Percentiles rank a stretch among this genome's conserved stretches.
These are phyloP conservation scores for Onygena corvina DNA, from an alignment of 2,329 filamentous ascomycete species.

Conservation along the genomic window DNA sequence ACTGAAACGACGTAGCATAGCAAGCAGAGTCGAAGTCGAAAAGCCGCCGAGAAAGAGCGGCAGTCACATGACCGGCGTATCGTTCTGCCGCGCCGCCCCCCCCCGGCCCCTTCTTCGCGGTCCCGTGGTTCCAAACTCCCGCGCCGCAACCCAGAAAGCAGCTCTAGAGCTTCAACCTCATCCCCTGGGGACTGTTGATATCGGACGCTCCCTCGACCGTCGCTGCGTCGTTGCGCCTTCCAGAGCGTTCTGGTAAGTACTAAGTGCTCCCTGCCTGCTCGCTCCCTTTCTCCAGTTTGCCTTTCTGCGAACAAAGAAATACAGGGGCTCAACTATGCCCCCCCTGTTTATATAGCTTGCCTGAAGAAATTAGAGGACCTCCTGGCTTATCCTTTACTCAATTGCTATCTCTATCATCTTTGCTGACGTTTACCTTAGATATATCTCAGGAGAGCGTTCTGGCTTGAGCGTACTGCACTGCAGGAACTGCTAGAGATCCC, in stretches of 20 bases:
- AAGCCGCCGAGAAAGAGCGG: background rate
- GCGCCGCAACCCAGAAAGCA: background rate
- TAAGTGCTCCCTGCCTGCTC: too few species aligned
- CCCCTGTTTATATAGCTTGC: constrained; percentile 2
- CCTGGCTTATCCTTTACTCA: background rate
- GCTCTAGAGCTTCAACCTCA: background rate
- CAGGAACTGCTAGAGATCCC: background rate
- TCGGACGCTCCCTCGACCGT: background rate
- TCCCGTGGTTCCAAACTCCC: background rate
- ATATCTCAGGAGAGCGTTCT: background rate
- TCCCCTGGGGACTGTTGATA: constrained; percentile 1
- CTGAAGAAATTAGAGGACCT: background rate
- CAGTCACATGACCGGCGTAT: constrained; percentile 4
- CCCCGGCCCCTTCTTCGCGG: background rate
- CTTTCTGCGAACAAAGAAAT: background rate
- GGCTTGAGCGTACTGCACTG: background rate
- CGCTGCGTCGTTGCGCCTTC: background rate
- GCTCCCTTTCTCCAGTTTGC: background rate
- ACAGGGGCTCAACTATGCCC: background rate
- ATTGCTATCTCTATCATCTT: background rate
- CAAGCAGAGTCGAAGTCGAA: background rate
- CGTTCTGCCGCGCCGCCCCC: background rate
- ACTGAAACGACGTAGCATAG: too few species aligned
- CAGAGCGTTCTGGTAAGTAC: constrained; percentile 3
- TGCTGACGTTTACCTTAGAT: constrained; percentile 3